Evolutionary conservation across 768 basidiomycete genomes (phyloP).

Genomic region (Gloeopeniophorella convolvens): DNA sequence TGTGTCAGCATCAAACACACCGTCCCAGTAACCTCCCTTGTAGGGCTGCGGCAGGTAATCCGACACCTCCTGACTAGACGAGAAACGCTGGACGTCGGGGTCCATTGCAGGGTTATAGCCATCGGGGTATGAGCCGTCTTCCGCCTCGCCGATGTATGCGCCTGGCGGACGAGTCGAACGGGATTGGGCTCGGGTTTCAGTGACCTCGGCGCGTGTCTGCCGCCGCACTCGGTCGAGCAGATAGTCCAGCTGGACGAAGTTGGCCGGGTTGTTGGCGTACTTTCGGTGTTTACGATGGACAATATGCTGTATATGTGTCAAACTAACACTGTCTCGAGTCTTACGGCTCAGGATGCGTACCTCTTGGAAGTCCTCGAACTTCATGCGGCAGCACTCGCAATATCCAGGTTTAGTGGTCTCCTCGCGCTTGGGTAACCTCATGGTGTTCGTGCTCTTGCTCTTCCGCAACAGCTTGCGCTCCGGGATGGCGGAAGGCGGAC

Average conservation of each 20-base stretch:
- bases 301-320: constrained; percentile 52
- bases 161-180: constrained; percentile 5
- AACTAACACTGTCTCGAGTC: neutral
- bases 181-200: constrained; percentile 15
- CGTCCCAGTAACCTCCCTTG: constrained; percentile 3
- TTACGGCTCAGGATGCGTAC: constrained; percentile 39
- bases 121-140: constrained; percentile 1
- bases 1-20: constrained; percentile 8
- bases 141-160: neutral
- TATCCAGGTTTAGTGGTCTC: constrained; percentile 92
- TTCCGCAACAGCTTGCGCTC: constrained; percentile 53
- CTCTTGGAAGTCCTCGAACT: constrained; percentile 80
- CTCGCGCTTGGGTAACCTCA: constrained; percentile 69
- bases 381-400: constrained; percentile 91
- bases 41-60: constrained; percentile 20
- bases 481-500: constrained; percentile 58
- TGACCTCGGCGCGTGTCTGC: constrained; percentile 33
- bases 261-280: constrained; percentile 69
- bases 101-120: neutral
- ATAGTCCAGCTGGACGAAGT: constrained; percentile 74
- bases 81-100: neutral
- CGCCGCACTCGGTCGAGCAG: constrained; percentile 59
- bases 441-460: constrained; percentile 75
- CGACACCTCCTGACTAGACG: constrained; percentile 19
- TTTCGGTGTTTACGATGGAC: constrained; percentile 66